Percentiles rank a stretch among this genome's conserved stretches.
Conservation (phyloP, 2,329 filamentous ascomycete genomes). For the Graphilbum ipis-grandicollis region DNA sequence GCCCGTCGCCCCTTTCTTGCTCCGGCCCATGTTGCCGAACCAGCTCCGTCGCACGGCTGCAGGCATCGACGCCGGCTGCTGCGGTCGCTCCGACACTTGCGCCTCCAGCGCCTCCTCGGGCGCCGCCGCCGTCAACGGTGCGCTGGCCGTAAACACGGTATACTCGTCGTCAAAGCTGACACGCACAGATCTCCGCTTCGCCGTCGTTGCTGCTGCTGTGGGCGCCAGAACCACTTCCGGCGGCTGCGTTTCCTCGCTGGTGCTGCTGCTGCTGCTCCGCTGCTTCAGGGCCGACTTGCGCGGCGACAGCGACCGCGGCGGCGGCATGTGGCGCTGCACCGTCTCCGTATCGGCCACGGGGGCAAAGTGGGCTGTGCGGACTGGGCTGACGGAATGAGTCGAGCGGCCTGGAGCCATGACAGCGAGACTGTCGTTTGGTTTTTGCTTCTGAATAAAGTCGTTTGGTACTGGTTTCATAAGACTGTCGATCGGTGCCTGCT, state of each 20-base stretch:
- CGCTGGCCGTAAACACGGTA: constrained; percentile 30
- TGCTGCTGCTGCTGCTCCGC: constrained; percentile 22
- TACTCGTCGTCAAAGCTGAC: constrained; percentile 65
- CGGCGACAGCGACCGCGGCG: constrained; percentile 54
- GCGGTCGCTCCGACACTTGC: constrained; percentile 2
- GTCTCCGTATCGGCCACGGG: constrained; percentile 16
- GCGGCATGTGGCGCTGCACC: constrained; percentile 46
- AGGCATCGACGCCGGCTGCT: constrained; percentile 1
- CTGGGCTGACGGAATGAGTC: neutral
- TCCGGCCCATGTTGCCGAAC: constrained; percentile 30
- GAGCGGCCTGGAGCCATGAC: too few relatives aligned
- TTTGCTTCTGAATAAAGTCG: too few relatives aligned
- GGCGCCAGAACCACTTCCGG: too few relatives aligned
- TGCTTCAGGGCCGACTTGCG: constrained; percentile 63
- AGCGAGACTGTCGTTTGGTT: too few relatives aligned
- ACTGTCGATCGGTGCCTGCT: neutral
- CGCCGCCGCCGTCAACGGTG: neutral
- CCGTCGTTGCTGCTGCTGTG: neutral
- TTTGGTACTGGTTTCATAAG: too few relatives aligned
- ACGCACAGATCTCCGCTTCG: constrained; percentile 35
- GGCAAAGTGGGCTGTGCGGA: neutral
- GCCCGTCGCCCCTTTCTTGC: too few relatives aligned
- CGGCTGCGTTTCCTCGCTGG: constrained; percentile 13
- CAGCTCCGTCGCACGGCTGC: constrained; percentile 24
- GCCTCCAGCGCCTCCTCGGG: neutral